phyloP scores from a whole-genome alignment of 768 basidiomycete genomes.

The Pulveroboletus sp. region DNA sequence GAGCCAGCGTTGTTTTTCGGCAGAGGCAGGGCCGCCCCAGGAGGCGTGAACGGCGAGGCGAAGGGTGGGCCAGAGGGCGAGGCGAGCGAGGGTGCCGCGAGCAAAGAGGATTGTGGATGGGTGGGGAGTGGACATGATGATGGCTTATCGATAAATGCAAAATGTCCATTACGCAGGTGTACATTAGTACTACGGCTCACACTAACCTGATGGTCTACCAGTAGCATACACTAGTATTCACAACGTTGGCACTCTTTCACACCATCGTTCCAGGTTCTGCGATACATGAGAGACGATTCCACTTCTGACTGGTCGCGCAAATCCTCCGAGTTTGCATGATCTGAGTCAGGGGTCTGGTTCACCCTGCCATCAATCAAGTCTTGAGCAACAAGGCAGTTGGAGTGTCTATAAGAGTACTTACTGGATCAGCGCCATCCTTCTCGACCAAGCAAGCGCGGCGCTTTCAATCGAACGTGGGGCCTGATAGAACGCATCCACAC shows the following conservation, averaged over 20 bases:
- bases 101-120: constrained; percentile 71
- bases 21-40: constrained; percentile 81
- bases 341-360: background rate
- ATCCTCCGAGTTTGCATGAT: background rate
- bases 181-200: too few relatives aligned
- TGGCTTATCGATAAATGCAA: background rate
- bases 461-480: background rate
- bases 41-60: constrained; percentile 79
- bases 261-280: too few relatives aligned
- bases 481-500: constrained; percentile 17
- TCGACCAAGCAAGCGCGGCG: background rate
- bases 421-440: background rate
- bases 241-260: too few relatives aligned
- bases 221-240: too few relatives aligned
- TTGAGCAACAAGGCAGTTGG: background rate
- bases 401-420: background rate
- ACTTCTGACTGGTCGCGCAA: background rate
- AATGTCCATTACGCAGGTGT: background rate
- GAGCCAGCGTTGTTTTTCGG: constrained; percentile 81
- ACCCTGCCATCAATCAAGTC: background rate
- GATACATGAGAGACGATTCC: too few relatives aligned
- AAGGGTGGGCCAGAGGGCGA: constrained; percentile 82
- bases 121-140: constrained; percentile 30
- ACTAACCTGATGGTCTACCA: too few relatives aligned
- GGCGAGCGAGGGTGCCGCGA: constrained; percentile 78